These are phyloP conservation scores for Wallacemonas collosoma DNA, from an alignment of 208 protist species.

Conservation along the genomic window DNA sequence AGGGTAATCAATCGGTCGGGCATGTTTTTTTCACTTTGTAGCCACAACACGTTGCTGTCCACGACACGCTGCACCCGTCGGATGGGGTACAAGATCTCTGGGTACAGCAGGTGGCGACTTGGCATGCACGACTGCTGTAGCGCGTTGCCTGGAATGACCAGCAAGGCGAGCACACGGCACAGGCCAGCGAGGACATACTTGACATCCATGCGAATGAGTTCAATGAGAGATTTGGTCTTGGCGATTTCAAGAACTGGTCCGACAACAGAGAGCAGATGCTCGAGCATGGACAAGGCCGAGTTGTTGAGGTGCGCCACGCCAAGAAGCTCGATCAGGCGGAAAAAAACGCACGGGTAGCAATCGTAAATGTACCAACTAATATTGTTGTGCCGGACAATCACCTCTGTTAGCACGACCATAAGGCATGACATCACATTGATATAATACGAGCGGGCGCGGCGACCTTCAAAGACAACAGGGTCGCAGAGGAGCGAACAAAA, in stretches of 20 bases:
- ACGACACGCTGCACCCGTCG: conserved; percentile 74
- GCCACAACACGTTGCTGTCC: conserved; percentile 84
- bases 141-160: conserved; percentile 61
- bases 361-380: conserved; percentile 82
- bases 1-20: conserved; percentile 58
- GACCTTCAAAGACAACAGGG: conserved; percentile 26
- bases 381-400: conserved; percentile 67
- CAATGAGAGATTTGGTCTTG: conserved; percentile 47
- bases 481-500: conserved; percentile 71
- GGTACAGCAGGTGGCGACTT: conserved; percentile 47
- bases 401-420: conserved; percentile 58
- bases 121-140: conserved; percentile 43
- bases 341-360: conserved; percentile 73
- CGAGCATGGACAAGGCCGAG: conserved; percentile 46
- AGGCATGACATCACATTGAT: conserved; percentile 35
- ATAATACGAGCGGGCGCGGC: conserved; percentile 27
- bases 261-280: conserved; percentile 71
- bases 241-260: conserved; percentile 82
- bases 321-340: conserved; percentile 72
- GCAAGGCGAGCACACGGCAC: conserved; percentile 71
- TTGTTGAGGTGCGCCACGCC: conserved; percentile 31
- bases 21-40: conserved; percentile 59
- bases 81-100: conserved; percentile 54
- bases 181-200: conserved; percentile 47
- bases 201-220: conserved; percentile 43